phyloP scores from a whole-genome alignment of 371 early-diverging fungal genomes.

The Mucor velutinosus region DNA sequence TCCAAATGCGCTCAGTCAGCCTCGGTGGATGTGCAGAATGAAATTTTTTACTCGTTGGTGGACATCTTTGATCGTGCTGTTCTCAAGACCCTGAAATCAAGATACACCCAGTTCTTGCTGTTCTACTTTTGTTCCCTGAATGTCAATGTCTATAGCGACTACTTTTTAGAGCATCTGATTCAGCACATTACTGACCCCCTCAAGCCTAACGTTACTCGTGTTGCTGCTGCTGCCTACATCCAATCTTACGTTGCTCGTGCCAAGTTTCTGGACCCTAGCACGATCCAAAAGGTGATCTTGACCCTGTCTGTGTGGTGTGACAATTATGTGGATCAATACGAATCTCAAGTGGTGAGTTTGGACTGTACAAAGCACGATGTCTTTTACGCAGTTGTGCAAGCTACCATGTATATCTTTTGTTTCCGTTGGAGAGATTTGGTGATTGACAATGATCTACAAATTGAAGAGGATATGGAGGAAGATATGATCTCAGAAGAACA shows the following conservation, averaged over 20 bases:
- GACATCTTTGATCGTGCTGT: conserved; percentile 81
- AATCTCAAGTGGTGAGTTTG: conserved; percentile 39
- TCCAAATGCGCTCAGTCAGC: conserved; percentile 23
- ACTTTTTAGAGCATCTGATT: conserved; percentile 80
- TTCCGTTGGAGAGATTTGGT: conserved; percentile 89
- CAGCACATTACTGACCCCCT: conserved; percentile 60
- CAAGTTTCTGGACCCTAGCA: conserved; percentile 62
- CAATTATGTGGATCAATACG: conserved; percentile 69
- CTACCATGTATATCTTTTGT: conserved; percentile 90
- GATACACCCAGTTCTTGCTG: conserved; percentile 90
- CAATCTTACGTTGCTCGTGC: conserved; percentile 92
- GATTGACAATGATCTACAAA: conserved; percentile 43
- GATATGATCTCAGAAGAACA: conserved; percentile 23
- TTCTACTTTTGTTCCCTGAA: conserved; percentile 83
- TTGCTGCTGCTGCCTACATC: conserved; percentile 86
- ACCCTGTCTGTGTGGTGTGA: conserved; percentile 73
- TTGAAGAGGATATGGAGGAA: conserved; percentile 9
- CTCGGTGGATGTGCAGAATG: conserved; percentile 33
- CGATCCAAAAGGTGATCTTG: conserved; percentile 67
- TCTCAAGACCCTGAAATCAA: conserved; percentile 85
- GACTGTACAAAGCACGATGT: conserved; percentile 68
- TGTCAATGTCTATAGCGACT: conserved; percentile 63
- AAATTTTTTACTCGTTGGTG: conserved; percentile 67
- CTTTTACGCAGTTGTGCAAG: conserved; percentile 90
- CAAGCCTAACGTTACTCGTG: conserved; percentile 70